Base-by-base conservation (phyloP, 768 basidiomycete genomes). In the Boletellus ananas region DNA sequence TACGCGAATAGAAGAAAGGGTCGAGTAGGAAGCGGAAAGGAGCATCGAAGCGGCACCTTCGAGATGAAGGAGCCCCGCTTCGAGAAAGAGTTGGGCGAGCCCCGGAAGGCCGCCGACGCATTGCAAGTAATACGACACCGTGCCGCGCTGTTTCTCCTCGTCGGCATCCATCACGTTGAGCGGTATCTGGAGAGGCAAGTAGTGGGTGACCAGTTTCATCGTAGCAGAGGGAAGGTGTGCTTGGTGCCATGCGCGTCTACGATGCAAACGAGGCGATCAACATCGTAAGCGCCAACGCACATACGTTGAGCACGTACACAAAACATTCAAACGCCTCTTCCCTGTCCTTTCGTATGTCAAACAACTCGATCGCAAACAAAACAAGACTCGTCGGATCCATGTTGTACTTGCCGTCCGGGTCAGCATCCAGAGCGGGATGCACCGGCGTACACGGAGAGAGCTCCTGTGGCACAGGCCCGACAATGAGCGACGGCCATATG, bases 351-450 rank as follows among this genome's bases (percentile, higher is more conserved):
- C 85, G 76, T 43, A 91, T 87, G 62, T 90, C 88, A 42, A 79
- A 78, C 35, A 84, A 61, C 57, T 91, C 89, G 37, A 89, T 70
- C 9, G 78, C 89, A 52, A 83, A 77, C 46, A 90, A 68, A 1
- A 83, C 81, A 23, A 91, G 70, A 67, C 88, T 90, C 13, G 89
- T 91, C 2, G 89, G 83, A 64, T 91, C 89, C 86, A 91, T 89
- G 57, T 91, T 90, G 57, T 86, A 91, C 58, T 79, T 76, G 40
- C 79, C 75, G 50, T 90, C 87, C 16, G 53, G 44, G 34, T 59
- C 63, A 25, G 74, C 67, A 45, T 79, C 73, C 62, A 81, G 79
- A 8, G 81, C 72, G 31, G 80, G 70, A 1, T 83, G 76, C 47
- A 77, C 74, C 4, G 75, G 68, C 17, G 77, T 65, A 45, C 67